Evolutionary conservation across 176 grass and related monocot genomes (phyloP).

Genomic region (Raddia distichophylla): DNA sequence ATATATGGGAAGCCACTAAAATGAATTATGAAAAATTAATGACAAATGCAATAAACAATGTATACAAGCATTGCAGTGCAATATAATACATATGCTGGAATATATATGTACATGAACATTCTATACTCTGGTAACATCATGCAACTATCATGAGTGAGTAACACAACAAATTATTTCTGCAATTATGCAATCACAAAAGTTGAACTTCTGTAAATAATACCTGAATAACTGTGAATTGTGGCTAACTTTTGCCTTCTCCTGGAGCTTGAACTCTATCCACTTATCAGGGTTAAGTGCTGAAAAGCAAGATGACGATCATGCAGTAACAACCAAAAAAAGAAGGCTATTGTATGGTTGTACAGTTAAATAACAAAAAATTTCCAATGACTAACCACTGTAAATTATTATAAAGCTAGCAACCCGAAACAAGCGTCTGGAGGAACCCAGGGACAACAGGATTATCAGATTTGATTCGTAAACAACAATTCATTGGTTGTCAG

Average conservation of each 20-base stretch:
- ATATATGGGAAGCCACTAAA: not conserved
- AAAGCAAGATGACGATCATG: slow-evolving; percentile 14
- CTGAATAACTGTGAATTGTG: slow-evolving; percentile 88
- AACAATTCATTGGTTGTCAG: not conserved
- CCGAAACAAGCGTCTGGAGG: not conserved
- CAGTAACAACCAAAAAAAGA: not conserved
- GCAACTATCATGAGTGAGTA: slow-evolving; percentile 2
- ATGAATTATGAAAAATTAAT: not conserved
- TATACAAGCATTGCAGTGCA: not conserved
- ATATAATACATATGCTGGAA: slow-evolving; percentile 5
- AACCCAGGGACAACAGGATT: slow-evolving; percentile 6
- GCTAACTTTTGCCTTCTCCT: slow-evolving; percentile 86
- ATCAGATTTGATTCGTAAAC: not conserved
- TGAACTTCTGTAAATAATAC: slow-evolving; percentile 37
- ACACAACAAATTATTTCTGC: slow-evolving; percentile 21
- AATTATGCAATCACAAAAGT: not conserved
- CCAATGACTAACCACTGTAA: not conserved
- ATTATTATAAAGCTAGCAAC: slow-evolving; percentile 4
- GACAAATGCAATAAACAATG: slow-evolving; percentile 15
- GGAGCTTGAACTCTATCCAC: slow-evolving; percentile 94
- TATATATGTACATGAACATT: not conserved
- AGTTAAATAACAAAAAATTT: not conserved
- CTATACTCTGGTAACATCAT: not conserved
- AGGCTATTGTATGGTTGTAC: not conserved
- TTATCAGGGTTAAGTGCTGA: slow-evolving; percentile 96